Evolutionary conservation across 176 grass and related monocot genomes (phyloP).

Genomic region (maize (Zea mays)): Zm-B73-REFERENCE-NAM-5.0 NC_050104.1:143414501-143415000

Average conservation of each 20-base stretch:
- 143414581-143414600: conserved; percentile 73
- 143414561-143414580: conserved; percentile 30
- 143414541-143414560: conserved; percentile 23
- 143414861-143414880: conserved; percentile 67
- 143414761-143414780: conserved; percentile 75
- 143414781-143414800: conserved; percentile 78
- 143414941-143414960: conserved; percentile 49
- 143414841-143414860: conserved; percentile 70
- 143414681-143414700: conserved; percentile 94
- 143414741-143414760: conserved; percentile 89
- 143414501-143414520: neutral
- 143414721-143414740: conserved; percentile 86
- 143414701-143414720: conserved; percentile 94
- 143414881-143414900: neutral
- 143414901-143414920: neutral
- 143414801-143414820: conserved; percentile 83
- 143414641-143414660: conserved; percentile 92
- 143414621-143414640: conserved; percentile 98
- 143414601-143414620: conserved; percentile 81
- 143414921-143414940: conserved; percentile 42
- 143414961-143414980: conserved; percentile 52
- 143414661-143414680: conserved; percentile 90
- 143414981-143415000: conserved; percentile 59
- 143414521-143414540: conserved; percentile 4
- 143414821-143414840: conserved; percentile 88